Conservation (phyloP, 345 rosid genomes). For the Syzygium grande region DNA sequence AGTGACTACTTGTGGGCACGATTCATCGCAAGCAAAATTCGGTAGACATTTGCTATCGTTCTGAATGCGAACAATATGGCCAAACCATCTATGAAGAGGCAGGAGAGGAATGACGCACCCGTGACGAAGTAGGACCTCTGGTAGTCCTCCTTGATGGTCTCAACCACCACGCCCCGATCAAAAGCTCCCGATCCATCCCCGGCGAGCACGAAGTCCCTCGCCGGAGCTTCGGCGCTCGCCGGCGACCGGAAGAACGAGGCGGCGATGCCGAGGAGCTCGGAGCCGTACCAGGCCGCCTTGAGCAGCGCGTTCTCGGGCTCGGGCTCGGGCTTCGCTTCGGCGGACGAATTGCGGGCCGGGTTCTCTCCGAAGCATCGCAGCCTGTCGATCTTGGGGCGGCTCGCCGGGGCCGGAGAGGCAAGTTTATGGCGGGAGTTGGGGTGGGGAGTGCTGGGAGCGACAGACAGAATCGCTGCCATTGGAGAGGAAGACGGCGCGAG, state of each 20-base stretch:
- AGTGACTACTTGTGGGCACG: not conserved
- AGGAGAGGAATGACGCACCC: conserved; percentile 20
- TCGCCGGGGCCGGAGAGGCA: not conserved
- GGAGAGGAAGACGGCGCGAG: not conserved
- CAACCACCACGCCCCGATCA: conserved; percentile 51
- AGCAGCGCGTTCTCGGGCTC: conserved; percentile 67
- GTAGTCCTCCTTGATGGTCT: conserved; percentile 64
- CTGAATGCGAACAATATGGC: not conserved
- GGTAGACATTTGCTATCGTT: not conserved
- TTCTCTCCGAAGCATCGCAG: conserved; percentile 24
- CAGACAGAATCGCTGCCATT: conserved; percentile 39
- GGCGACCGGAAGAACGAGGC: conserved; percentile 64
- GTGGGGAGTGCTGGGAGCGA: conserved; percentile 17
- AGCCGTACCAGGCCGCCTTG: conserved; percentile 88
- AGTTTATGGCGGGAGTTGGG: conserved; percentile 5
- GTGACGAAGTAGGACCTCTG: conserved; percentile 82
- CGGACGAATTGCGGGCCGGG: conserved; percentile 18
- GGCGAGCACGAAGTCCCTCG: conserved; percentile 12
- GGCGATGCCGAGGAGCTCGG: conserved; percentile 88
- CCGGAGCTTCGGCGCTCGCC: conserved; percentile 6
- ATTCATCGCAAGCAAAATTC: not conserved
- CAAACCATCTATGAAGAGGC: not conserved
- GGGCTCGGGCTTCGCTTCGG: conserved; percentile 19
- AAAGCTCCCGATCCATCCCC: conserved; percentile 43
- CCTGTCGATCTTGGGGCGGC: conserved; percentile 7